Evolutionary conservation across 176 grass and related monocot species (phyloP).

Genomic region (Otatea glauca): DNA sequence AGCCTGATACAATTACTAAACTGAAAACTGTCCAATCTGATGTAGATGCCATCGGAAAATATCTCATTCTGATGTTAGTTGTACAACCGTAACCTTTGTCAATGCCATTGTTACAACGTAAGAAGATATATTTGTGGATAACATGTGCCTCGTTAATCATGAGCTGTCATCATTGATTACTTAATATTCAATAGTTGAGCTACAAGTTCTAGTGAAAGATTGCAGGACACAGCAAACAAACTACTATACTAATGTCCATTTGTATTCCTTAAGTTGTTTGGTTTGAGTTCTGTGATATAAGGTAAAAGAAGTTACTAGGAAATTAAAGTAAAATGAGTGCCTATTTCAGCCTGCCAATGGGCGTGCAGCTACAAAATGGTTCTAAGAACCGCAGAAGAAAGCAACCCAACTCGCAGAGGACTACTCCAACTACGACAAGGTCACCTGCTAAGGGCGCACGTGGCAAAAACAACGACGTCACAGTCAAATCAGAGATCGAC

Average conservation of each 20-base stretch:
- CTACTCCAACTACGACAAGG: neutral
- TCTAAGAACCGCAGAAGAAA: constrained; percentile 48
- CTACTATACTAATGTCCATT: neutral
- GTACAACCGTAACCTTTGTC: no score
- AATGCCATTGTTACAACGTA: neutral
- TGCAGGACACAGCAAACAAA: neutral
- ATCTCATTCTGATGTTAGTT: no score
- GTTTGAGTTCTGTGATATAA: constrained; percentile 10
- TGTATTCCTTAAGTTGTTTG: neutral
- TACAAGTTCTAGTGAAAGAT: neutral
- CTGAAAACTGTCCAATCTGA: no score
- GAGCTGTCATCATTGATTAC: neutral
- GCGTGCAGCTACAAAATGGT: constrained; percentile 27
- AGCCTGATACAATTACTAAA: no score
- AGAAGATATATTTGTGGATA: neutral
- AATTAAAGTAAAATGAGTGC: neutral
- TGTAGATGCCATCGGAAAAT: no score
- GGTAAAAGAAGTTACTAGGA: neutral
- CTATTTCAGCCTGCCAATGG: constrained; percentile 35
- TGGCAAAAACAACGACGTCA: constrained; percentile 6
- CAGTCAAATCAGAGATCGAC: constrained; percentile 38
- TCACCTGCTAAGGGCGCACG: constrained; percentile 27
- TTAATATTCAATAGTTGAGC: neutral
- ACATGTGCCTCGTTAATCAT: neutral
- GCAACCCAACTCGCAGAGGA: constrained; percentile 30